A percentile compares a stretch with the other conserved stretches of the same genome.
phyloP scores from a whole-genome alignment of 2,329 filamentous ascomycete genomes.

The Cercospora brassicicola region DNA sequence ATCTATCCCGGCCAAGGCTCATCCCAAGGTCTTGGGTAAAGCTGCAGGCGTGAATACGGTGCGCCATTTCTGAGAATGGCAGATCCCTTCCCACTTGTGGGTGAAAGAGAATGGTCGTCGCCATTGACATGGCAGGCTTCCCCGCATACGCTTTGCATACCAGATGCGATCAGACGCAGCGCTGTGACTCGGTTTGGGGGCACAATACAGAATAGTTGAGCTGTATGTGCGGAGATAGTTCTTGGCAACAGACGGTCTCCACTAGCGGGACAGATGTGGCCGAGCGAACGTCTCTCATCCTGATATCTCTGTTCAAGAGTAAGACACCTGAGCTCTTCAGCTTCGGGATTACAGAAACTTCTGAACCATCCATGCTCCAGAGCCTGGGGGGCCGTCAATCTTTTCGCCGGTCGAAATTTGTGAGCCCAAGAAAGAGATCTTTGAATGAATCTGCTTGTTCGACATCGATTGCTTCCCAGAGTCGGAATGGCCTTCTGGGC shows the following conservation, averaged over 20 bases:
- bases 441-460: slow-evolving; percentile 13
- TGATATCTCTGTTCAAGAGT: background rate
- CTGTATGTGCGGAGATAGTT: background rate
- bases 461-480: slow-evolving; percentile 5
- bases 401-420: slow-evolving; percentile 4
- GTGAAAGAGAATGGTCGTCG: background rate
- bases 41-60: background rate
- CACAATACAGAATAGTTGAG: background rate
- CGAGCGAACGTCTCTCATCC: background rate
- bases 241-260: background rate
- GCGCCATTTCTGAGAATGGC: background rate
- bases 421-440: slow-evolving; percentile 1
- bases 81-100: background rate
- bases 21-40: background rate
- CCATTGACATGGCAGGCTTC: background rate
- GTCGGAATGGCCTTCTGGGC: slow-evolving; percentile 43
- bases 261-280: background rate
- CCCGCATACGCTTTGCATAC: background rate
- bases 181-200: background rate
- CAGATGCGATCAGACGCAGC: background rate
- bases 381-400: background rate
- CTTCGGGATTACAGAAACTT: background rate
- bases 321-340: background rate
- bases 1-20: background rate
- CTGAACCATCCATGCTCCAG: slow-evolving; percentile 2